phyloP scores from a whole-genome alignment of 768 basidiomycete species.

The Pleurotus eryngii region DNA sequence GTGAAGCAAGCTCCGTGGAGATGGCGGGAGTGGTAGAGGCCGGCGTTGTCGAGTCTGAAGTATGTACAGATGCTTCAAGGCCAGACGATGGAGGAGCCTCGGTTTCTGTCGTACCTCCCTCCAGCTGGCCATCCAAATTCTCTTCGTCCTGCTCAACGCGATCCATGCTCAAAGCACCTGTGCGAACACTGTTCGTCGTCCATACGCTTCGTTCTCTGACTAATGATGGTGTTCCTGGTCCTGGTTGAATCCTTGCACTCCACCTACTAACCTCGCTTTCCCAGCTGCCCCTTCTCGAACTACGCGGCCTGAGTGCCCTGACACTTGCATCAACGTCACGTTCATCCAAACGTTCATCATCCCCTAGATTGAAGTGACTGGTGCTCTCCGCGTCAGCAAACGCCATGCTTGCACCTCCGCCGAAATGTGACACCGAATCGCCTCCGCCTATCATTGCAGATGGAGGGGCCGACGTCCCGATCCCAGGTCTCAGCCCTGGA shows the following conservation, averaged over 20 bases:
- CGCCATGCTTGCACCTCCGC: conserved; percentile 42
- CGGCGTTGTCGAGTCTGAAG: background rate
- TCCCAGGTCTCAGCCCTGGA: conserved; percentile 50
- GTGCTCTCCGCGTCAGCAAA: conserved; percentile 64
- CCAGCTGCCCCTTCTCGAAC: conserved; percentile 87
- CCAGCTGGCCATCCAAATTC: conserved; percentile 18
- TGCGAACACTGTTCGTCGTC: conserved; percentile 58
- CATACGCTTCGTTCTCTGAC: conserved; percentile 55
- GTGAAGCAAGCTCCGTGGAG: background rate
- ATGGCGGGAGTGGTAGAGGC: background rate
- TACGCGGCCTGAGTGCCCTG: conserved; percentile 82
- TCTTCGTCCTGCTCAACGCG: conserved; percentile 24
- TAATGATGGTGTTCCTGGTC: conserved; percentile 42
- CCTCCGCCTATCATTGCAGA: conserved; percentile 47
- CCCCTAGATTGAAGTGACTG: conserved; percentile 64
- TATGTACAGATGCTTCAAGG: background rate
- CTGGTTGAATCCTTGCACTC: conserved; percentile 67
- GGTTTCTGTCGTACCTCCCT: conserved; percentile 23
- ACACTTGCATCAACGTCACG: conserved; percentile 86
- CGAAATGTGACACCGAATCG: conserved; percentile 73
- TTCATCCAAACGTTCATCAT: conserved; percentile 61
- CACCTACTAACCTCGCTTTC: conserved; percentile 87
- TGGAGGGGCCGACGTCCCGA: conserved; percentile 41
- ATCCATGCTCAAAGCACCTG: conserved; percentile 54
- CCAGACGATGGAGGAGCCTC: background rate